Evolutionary conservation across 495 filamentous ascomycete genomes (phyloP), one percentile per base, ranked within the genome.

Genomic region (Podospora tetraspora): DNA sequence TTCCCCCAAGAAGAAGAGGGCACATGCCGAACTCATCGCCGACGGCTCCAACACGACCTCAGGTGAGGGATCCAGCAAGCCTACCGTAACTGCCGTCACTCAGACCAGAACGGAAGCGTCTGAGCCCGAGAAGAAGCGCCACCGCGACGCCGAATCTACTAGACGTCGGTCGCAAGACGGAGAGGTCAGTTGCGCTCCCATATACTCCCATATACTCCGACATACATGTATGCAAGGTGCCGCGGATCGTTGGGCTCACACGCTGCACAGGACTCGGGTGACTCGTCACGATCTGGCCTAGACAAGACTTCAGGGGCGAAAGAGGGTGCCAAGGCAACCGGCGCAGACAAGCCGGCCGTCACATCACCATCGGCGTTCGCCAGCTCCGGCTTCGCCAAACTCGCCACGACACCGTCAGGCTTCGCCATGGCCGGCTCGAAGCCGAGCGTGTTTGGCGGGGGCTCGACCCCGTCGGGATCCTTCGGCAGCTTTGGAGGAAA

Each of bases 1-100:
- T 21, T 85, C 84, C 7, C 85, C 85, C 32, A 87, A 86, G 79
- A 87, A 86, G 76, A 87, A 87, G 76, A 77, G 85, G 62, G 83
- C 81, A 29, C 82, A 82, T 66, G 83, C 84, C 65, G 81, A 85
- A 71, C 77, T 85, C 1, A 67, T 71, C 19, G 70, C 72, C 68
- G 78, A 77, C 62, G 77, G 76, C 52, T 73, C 77, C 37, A 72
- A 76, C 52, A 78, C 43, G 16, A 52, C 82, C 62, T 74, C 80
- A 59, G 78, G 76, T 57, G 78, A 73, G 57, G 43, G 22, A n/a
- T 59, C 71, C 62, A 62, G 66, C 57, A 74, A 72, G 61, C 68
- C 67, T 23, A 57, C 56, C 56, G 70, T 66, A 57, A 67, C 73
- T 29, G 70, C 70, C n/a, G 64, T 69, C 21, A 67, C 75, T 29